Evolutionary conservation across 352 stramenopile genomes (phyloP).

Genomic region (Phytophthora parvispora): DNA sequence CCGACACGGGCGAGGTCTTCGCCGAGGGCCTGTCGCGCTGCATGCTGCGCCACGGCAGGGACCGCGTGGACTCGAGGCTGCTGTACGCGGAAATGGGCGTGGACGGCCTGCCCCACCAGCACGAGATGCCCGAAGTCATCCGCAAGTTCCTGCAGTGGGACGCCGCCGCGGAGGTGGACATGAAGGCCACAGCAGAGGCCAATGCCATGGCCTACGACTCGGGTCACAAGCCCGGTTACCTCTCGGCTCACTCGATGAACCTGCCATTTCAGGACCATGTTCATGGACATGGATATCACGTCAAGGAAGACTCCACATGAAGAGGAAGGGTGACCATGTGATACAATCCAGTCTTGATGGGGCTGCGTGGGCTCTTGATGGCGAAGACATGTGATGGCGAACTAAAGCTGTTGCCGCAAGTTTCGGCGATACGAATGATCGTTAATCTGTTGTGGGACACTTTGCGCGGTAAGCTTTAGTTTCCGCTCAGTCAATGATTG

Average conservation of each 20-base stretch:
- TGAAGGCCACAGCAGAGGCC: constrained; percentile 57
- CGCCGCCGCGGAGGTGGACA: constrained; percentile 53
- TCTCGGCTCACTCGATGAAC: constrained; percentile 80
- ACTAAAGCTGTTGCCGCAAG: too few species aligned
- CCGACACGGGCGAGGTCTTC: constrained; percentile 67
- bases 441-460: too few species aligned
- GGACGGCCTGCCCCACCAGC: constrained; percentile 47
- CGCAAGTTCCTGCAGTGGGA: constrained; percentile 70
- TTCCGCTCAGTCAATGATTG: too few species aligned
- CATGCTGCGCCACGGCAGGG: constrained; percentile 66
- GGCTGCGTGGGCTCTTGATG: too few species aligned
- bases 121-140: constrained; percentile 59
- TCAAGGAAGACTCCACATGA: constrained; percentile 3
- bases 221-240: constrained; percentile 38
- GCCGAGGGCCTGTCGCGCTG: constrained; percentile 72
- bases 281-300: constrained; percentile 14
- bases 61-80: constrained; percentile 55
- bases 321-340: background rate
- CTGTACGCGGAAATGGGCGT: constrained; percentile 71
- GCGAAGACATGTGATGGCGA: too few species aligned
- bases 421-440: too few species aligned
- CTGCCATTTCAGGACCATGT: constrained; percentile 48
- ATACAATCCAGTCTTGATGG: background rate
- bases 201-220: constrained; percentile 43
- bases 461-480: too few species aligned